phyloP scores from a whole-genome alignment of 176 grass and related monocot genomes.

The Alloteropsis semialata region DNA sequence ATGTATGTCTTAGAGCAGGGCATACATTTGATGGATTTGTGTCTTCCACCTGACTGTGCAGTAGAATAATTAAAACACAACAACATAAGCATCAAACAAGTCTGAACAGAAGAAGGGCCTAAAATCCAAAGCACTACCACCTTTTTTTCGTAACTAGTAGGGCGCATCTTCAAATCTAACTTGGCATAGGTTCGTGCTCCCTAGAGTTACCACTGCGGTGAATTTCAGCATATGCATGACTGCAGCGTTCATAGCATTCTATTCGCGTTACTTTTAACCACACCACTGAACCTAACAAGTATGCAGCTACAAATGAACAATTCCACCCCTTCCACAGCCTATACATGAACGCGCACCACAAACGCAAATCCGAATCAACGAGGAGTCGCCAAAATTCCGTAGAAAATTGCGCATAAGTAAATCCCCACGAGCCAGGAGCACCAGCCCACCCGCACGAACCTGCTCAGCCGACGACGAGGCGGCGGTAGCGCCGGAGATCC shows the following conservation, averaged over 20 bases:
- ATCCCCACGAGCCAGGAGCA: neutral
- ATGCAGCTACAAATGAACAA: neutral
- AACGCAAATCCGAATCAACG: neutral
- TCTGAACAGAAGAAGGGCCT: neutral
- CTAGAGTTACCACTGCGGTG: neutral
- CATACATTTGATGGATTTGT: conserved; percentile 26
- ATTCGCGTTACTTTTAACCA: neutral
- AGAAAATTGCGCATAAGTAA: neutral
- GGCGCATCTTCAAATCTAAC: neutral
- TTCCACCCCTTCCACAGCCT: neutral
- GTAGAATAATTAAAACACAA: neutral
- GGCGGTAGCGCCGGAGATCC: neutral
- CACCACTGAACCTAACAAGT: neutral
- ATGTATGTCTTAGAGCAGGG: conserved; percentile 51
- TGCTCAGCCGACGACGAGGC: neutral
- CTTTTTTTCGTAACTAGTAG: too few species aligned
- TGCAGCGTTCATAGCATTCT: neutral
- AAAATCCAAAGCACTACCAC: neutral
- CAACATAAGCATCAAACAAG: neutral
- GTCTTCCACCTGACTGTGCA: conserved; percentile 17
- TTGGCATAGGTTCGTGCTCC: neutral
- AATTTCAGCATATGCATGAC: neutral
- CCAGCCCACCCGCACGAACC: neutral
- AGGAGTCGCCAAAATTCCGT: neutral
- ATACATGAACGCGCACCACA: neutral